Conservation (phyloP, 495 filamentous ascomycete species). For the Penicillium argentinense region DNA sequence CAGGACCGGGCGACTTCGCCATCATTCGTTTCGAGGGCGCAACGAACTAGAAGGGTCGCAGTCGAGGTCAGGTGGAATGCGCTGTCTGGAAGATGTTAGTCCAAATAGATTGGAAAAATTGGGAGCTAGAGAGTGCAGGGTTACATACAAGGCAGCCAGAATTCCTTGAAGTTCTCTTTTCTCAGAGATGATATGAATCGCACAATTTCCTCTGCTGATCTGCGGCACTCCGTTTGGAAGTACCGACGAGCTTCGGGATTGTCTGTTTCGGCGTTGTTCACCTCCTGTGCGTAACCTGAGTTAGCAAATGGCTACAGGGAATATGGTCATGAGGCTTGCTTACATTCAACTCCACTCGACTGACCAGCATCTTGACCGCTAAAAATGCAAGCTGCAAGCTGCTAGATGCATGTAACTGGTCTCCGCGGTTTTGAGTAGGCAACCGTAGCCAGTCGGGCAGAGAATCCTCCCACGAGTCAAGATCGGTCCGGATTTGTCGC, state of each 20-base stretch:
- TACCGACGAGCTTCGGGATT: constrained; percentile 47
- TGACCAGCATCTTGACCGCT: constrained; percentile 53
- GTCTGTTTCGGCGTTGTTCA: constrained; percentile 44
- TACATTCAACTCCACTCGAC: constrained; percentile 51
- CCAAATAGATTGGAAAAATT: neutral
- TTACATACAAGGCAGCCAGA: constrained; percentile 49
- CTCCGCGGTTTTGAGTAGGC: constrained; percentile 28
- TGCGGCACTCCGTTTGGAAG: constrained; percentile 50
- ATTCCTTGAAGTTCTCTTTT: constrained; percentile 46
- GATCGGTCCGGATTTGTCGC: constrained; percentile 42
- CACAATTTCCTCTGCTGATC: constrained; percentile 52
- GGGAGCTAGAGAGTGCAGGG: neutral
- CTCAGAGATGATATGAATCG: constrained; percentile 49
- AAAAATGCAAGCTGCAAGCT: constrained; percentile 52
- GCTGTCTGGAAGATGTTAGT: constrained; percentile 38
- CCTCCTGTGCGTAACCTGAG: constrained; percentile 29
- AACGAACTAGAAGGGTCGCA: constrained; percentile 48
- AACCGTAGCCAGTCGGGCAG: constrained; percentile 44
- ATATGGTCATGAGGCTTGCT: no score
- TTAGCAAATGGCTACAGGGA: constrained; percentile 7
- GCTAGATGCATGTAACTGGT: constrained; percentile 42
- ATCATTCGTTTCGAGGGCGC: constrained; percentile 47
- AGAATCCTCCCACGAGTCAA: constrained; percentile 49
- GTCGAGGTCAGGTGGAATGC: constrained; percentile 51
- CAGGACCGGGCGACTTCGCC: constrained; percentile 40